Conservation (phyloP, 2,329 filamentous ascomycete species). For the Fusarium vanettenii region DNA sequence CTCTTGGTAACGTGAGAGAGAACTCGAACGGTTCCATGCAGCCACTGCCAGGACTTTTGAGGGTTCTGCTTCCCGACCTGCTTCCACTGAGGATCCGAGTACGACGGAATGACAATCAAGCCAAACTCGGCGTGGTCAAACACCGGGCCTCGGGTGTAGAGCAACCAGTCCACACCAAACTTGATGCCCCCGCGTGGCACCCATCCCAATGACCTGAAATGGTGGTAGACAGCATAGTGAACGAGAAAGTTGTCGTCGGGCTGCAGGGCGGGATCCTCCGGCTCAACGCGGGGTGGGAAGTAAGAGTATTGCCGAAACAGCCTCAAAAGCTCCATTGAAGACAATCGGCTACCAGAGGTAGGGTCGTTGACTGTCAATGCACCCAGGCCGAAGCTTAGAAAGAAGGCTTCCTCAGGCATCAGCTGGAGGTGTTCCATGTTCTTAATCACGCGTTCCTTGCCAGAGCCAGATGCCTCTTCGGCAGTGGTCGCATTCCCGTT, state of each 20-base stretch:
- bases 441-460: conserved; percentile 43
- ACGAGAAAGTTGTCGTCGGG: conserved; percentile 88
- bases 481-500: conserved; percentile 1
- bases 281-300: conserved; percentile 67
- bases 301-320: conserved; percentile 78
- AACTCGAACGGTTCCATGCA: conserved; percentile 91
- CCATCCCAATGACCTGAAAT: conserved; percentile 96
- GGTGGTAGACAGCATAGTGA: conserved; percentile 91
- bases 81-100: conserved; percentile 79
- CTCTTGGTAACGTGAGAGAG: conserved; percentile 92
- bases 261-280: conserved; percentile 58
- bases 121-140: conserved; percentile 97
- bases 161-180: conserved; percentile 93
- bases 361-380: conserved; percentile 72
- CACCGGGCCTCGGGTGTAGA: conserved; percentile 92
- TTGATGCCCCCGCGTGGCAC: conserved; percentile 93
- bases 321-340: conserved; percentile 68
- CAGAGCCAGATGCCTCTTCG: background rate
- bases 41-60: conserved; percentile 77
- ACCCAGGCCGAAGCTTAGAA: conserved; percentile 84
- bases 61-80: conserved; percentile 62
- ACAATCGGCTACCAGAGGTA: conserved; percentile 56
- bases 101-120: conserved; percentile 84
- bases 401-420: conserved; percentile 91
- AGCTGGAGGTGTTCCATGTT: conserved; percentile 90